Evolutionary conservation across 2,329 filamentous ascomycete species (phyloP).

Genomic region (Diplodia sapinea): DNA sequence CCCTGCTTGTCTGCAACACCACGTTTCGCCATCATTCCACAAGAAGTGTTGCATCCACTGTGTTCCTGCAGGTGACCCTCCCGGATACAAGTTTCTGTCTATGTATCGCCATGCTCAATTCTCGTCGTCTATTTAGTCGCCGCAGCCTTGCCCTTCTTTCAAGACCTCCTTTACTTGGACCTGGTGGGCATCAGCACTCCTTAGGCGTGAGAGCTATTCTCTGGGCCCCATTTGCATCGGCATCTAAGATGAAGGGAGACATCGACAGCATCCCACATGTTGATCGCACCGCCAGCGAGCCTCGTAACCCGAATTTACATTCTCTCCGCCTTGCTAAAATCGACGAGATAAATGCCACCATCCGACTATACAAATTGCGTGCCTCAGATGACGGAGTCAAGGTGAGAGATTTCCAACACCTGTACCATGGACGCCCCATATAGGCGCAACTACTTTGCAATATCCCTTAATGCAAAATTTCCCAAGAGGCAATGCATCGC

Average conservation of each 20-base stretch:
- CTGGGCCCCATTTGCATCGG: neutral
- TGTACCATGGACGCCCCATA: neutral
- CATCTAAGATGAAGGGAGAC: neutral
- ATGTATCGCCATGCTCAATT: neutral
- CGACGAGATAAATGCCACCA: constrained; percentile 67
- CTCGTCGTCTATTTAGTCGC: neutral
- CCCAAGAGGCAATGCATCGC: neutral
- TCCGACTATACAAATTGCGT: constrained; percentile 71
- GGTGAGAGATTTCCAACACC: constrained; percentile 45
- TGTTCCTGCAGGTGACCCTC: neutral
- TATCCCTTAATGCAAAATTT: neutral
- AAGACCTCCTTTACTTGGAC: too few species aligned
- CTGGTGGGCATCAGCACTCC: neutral
- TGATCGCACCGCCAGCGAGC: constrained; percentile 75
- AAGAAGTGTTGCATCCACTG: neutral
- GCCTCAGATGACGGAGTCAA: constrained; percentile 57
- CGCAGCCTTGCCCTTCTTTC: neutral
- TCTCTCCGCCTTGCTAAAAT: constrained; percentile 66
- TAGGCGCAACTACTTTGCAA: neutral
- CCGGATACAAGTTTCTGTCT: too few species aligned
- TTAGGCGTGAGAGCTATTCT: too few species aligned
- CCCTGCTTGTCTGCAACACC: neutral
- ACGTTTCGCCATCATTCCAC: neutral
- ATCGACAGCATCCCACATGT: constrained; percentile 58
- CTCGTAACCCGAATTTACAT: constrained; percentile 70